A percentile compares a stretch with the other conserved stretches of the same genome.
phyloP scores from a whole-genome alignment of 768 basidiomycete species.

The Trametes maxima region DNA sequence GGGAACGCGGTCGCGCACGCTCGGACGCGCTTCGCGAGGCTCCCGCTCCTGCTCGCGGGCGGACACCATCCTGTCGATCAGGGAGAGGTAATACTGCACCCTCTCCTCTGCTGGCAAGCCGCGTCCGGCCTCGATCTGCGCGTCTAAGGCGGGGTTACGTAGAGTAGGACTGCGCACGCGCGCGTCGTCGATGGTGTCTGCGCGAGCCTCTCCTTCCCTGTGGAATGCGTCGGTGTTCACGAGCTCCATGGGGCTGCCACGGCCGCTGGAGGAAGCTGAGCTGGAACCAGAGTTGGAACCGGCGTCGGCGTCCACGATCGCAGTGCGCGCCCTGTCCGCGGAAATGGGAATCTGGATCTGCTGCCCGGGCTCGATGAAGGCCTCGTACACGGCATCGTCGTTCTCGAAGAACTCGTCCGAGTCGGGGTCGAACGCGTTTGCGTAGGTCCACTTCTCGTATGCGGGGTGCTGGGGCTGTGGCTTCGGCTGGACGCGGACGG shows the following conservation, averaged over 20 bases:
- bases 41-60: constrained; percentile 5
- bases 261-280: constrained; percentile 48
- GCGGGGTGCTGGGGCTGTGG: constrained; percentile 17
- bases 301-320: constrained; percentile 22
- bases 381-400: constrained; percentile 64
- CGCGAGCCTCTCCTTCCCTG: neutral
- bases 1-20: constrained; percentile 12
- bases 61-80: neutral
- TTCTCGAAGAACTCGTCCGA: constrained; percentile 73
- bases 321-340: neutral
- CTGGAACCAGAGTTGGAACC: constrained; percentile 38
- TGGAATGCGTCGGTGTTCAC: constrained; percentile 45
- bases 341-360: constrained; percentile 16
- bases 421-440: constrained; percentile 77
- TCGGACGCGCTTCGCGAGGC: constrained; percentile 4
- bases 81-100: constrained; percentile 8
- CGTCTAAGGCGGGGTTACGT: constrained; percentile 13
- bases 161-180: constrained; percentile 1
- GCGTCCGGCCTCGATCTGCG: constrained; percentile 14
- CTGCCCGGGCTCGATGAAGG: constrained; percentile 47
- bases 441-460: constrained; percentile 63
- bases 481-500: constrained; percentile 28
- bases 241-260: constrained; percentile 51
- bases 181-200: constrained; percentile 5
- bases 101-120: constrained; percentile 3